Base-by-base conservation (phyloP, 2,329 filamentous ascomycete species). In the Apiospora kogelbergensis region DNA sequence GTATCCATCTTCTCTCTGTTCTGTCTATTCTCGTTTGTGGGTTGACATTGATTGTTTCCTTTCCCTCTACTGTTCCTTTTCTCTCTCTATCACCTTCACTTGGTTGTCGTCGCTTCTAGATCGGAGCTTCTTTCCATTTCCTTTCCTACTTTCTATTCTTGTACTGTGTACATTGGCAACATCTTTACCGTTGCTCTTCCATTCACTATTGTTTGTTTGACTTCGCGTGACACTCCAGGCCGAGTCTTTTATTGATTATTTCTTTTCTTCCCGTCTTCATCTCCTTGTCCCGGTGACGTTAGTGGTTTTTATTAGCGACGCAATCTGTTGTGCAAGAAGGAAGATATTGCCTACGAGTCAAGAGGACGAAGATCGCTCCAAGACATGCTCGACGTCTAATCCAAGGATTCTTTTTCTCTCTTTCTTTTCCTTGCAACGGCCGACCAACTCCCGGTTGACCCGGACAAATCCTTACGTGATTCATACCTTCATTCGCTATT, bases 161-260 rank as follows among this genome's bases (percentile, higher is more conserved):
- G 48, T 26, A 57, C 48, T 13, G n/a, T 24, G 40, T 42, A 42
- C 40, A 4, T 22, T 11, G 20, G 48, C 48, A 57, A 30, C 26
- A 57, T 3, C n/a, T 26, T 63, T n/a, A 17, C 13, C 70, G 53
- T 46, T 22, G 73, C 68, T n/a, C 71, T 74, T 70, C 63, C 65
- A 69, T 69, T 60, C 67, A 13, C 48, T 20, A 70, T 67, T 44
- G 72, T 71, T 73, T 46, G 68, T 68, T 68, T 41, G 63, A 30
- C 65, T 44, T 66, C 57, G 65, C 70, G 67, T 71, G 67, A 66
- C 48, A 65, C 76, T 78, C 75, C 75, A 73, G 77, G 77, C 67
- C 71, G 76, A 78, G 77, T 74, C 67, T 67, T 67, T 67, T 15
- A 33, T 71, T 63, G 68, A 65, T 68, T 46, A n/a, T 22, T 10